Evolutionary conservation across 2,329 filamentous ascomycete species (phyloP), one percentile per base, ranked within the genome.

Genomic region (Curvularia lunata): DNA sequence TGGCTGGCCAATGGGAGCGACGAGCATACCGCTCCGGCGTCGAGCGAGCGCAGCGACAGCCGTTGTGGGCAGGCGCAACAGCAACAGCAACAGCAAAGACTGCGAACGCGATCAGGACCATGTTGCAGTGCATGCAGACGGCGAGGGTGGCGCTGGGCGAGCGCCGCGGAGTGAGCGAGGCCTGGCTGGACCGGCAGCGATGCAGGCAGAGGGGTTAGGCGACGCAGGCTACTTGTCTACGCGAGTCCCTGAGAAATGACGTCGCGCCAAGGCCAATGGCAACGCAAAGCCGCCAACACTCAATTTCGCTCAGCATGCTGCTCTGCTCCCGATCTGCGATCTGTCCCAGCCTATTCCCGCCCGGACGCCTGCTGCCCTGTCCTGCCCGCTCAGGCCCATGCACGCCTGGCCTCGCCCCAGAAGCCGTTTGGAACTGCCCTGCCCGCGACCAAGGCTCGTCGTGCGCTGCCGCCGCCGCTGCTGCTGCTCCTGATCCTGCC

Each of bases 241-340:
- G 49, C 50, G 21, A 50, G 55, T 58, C 51, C 51, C 55, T 58
- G 55, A 41, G 10, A 10, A 30, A 58, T 58, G 55, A 58, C 55
- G 55, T 58, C 55, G 55, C 16, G 55, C 55, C 55, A 54, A 54
- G 55, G 10, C 28, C 25, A 32, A 47, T 19, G 37, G 48, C 48
- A 48, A 46, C 46, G 40, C 37, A 43, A 45, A 34, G 47, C 49
- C 38, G 54, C 54, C 50, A 54, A 54, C 54, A 54, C 30, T 58
- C 55, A 58, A 58, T 58, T 58, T 58, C 55, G 55, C 50, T 40
- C 1, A 27, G 25, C 25, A 27, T 8, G 25, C 25, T 8, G 6
- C 25, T 47, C 38, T 41, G 28, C 21, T 18, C 55, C 40, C 51
- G 38, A 49, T 54, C 55, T 25, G 32, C 46, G 30, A 54, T 45